Base-by-base conservation (phyloP, 352 stramenopile genomes). In the Globisporangium paroecandrum region DNA sequence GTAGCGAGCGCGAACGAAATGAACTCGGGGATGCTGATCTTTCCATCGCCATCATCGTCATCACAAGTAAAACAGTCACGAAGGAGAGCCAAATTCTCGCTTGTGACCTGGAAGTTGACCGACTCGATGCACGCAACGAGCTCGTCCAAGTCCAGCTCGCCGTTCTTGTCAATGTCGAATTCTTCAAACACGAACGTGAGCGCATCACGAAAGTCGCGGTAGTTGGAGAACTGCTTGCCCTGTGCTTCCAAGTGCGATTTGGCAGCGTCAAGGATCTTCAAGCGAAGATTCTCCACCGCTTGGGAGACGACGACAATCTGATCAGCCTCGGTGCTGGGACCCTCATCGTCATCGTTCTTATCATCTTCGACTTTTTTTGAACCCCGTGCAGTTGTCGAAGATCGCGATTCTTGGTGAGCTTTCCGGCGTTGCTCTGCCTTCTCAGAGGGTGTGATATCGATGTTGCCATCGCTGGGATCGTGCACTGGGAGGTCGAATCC, bases 1-100 rank as follows among this genome's bases (percentile, higher is more conserved):
- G 71, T 57, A 64, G 77, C 72, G 1, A 94, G 68, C 9, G 87
- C 79, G 61, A 94, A 94, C 3, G 85, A 91, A 41, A 90, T 87
- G 67, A 92, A 92, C 62, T 94, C 83, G 4, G 71, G 63, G 15
- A 91, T 89, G 25, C 78, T 78, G 12, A 94, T 60, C 22, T 58
- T 77, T n/a, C 60, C 27, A 43, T 41, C 81, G 6, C 67, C 70
- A 8, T 61, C 25, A 2, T 80, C 75, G 0, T 43, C 55, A 46
- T 29, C 55, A 46, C 64, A 62, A 8, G 72, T 66, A 60, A 94
- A 91, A 51, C 86, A 82, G 27, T 89, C 76, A n/a, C 73, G 74
- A 0, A 94, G 58, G 43, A 90, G 69, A 1, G 64, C 74, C 29
- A 87, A 38, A 46, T 89, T 83, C 0, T 81, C 73, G 0, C 66